These are phyloP conservation scores for Pelargonium nanum DNA, from an alignment of 345 rosid species.

Conservation along the genomic window DNA sequence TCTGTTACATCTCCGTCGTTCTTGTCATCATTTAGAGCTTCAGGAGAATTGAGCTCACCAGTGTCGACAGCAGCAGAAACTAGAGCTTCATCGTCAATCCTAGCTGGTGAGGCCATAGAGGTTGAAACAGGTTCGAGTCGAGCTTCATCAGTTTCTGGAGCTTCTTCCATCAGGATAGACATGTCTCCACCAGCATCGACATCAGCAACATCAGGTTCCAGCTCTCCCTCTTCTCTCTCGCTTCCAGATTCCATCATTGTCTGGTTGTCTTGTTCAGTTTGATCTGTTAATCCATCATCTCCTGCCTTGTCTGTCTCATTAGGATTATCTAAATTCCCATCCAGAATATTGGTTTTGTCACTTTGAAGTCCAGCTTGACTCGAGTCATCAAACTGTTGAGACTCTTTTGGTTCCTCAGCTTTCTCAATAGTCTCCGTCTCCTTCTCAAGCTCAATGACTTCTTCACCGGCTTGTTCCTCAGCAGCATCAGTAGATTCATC, in stretches of 20 bases:
- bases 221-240: slow-evolving; percentile 91
- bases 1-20: slow-evolving; percentile 46
- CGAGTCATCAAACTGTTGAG: slow-evolving; percentile 23
- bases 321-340: slow-evolving; percentile 42
- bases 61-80: slow-evolving; percentile 25
- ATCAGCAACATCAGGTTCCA: slow-evolving; percentile 51
- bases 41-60: slow-evolving; percentile 33
- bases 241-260: slow-evolving; percentile 42
- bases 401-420: slow-evolving; percentile 34
- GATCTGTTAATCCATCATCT: slow-evolving; percentile 40
- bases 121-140: slow-evolving; percentile 35
- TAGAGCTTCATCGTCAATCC: slow-evolving; percentile 38
- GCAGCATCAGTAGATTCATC: slow-evolving; percentile 45
- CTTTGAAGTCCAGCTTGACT: slow-evolving; percentile 31
- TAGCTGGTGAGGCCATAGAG: slow-evolving; percentile 51
- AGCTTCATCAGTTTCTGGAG: slow-evolving; percentile 46
- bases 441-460: slow-evolving; percentile 1
- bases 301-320: slow-evolving; percentile 25
- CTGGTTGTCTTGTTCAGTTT: slow-evolving; percentile 37
- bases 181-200: slow-evolving; percentile 38
- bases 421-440: background rate
- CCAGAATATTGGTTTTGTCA: slow-evolving; percentile 27
- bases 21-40: slow-evolving; percentile 43
- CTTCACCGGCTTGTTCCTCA: slow-evolving; percentile 22
- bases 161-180: slow-evolving; percentile 29